Conservation (phyloP, 331 rosid species). For the Pyrus hybrid region DNA sequence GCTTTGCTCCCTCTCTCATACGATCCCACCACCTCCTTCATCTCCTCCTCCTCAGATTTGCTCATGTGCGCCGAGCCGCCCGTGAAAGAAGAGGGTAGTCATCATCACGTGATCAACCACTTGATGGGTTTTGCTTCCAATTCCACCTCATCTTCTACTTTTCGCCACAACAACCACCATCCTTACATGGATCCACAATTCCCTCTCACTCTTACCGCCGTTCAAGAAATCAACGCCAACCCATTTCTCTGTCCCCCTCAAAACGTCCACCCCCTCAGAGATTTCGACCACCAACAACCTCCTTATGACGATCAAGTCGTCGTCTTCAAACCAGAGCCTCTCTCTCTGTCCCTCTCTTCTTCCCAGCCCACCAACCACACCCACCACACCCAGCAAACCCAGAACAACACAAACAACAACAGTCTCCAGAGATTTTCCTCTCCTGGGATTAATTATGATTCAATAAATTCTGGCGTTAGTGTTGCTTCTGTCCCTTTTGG, state of each 20-base stretch:
- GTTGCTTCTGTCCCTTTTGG: constrained; percentile 48
- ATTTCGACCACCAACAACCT: constrained; percentile 24
- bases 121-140: constrained; percentile 46
- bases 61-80: constrained; percentile 6
- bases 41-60: constrained; percentile 43
- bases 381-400: background rate
- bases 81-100: constrained; percentile 22
- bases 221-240: constrained; percentile 28
- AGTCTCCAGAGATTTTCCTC: constrained; percentile 33
- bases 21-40: constrained; percentile 32
- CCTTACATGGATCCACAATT: constrained; percentile 42
- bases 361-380: constrained; percentile 8
- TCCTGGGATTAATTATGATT: constrained; percentile 7
- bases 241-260: constrained; percentile 28
- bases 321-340: constrained; percentile 58
- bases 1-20: constrained; percentile 30
- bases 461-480: background rate
- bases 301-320: background rate
- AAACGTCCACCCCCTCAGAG: constrained; percentile 24
- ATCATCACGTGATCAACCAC: constrained; percentile 1
- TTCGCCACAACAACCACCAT: constrained; percentile 18
- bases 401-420: background rate
- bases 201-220: constrained; percentile 20
- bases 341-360: constrained; percentile 62
- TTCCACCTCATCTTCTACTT: constrained; percentile 22